Base-by-base conservation (phyloP, 2,329 filamentous ascomycete genomes). In the Podosphaera leucotricha region DNA sequence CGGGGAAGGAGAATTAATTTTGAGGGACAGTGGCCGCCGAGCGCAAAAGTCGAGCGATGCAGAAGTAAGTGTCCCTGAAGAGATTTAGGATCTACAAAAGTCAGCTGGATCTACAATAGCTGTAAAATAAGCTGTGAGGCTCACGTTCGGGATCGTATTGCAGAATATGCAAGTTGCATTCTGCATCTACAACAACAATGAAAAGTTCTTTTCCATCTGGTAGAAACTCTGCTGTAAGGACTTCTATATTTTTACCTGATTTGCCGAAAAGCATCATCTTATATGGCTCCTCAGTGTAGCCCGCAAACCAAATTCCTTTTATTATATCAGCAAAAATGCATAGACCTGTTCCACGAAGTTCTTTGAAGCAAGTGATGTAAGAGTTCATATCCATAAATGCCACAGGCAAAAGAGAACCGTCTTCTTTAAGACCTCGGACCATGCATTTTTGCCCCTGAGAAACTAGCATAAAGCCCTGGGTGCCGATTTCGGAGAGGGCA, bases 321-420 rank as follows among this genome's bases (percentile, higher is more conserved):
- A 90, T 76, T 0, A 80, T 82, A 62, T 98, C 90, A 0, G 82
- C 81, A 63, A 94, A 76, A 10, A 93, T 67, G 55, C 82, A 85
- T 57, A 98, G 68, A 0, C 87, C 86, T 0, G 84, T 92, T 1
- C 79, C 75, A 2, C 76, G 75, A 16, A 98, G 68, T 54, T 84
- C 82, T 56, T 86, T 90, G 44, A 84, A 71, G n/a, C 79, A 75
- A 2, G 77, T 82, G 11, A 93, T 83, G 55, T 93, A 90, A 60
- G 82, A 92, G 62, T 83, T 90, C 76, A 94, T 92, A 56, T 98
- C 90, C 68, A 98, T 80, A 57, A 98, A 98, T 0, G 90, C 90
- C 2, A 98, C 87, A 0, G 90, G 90, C 0, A 95, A 67, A 43
- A 95, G 70, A 1, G 81, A 85, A 0, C 86, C 84, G 57, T 98